Conservation (phyloP, 208 protist species). For the Phytomonas sp. region DNA sequence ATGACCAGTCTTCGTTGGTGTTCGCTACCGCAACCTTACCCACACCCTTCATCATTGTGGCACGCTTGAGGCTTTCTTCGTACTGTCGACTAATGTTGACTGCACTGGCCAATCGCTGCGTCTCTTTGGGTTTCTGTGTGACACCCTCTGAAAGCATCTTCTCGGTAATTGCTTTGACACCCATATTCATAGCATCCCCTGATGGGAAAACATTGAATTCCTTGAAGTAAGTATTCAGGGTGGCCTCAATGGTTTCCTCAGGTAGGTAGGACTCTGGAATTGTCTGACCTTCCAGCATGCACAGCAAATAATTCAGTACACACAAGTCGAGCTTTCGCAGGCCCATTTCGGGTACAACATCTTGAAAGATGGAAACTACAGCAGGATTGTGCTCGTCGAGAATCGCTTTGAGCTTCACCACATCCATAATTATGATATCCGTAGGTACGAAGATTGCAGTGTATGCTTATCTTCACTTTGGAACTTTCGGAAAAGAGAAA, state of each 20-base stretch:
- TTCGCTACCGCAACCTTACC: constrained; percentile 75
- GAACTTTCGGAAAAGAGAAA: too few species aligned
- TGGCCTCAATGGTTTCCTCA: constrained; percentile 64
- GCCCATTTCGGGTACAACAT: constrained; percentile 54
- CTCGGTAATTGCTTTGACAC: constrained; percentile 31
- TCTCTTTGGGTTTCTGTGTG: constrained; percentile 61
- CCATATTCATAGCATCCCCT: constrained; percentile 27
- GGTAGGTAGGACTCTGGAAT: constrained; percentile 69
- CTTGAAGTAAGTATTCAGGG: constrained; percentile 62
- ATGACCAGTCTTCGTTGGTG: constrained; percentile 87
- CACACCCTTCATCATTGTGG: constrained; percentile 75
- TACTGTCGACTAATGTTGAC: constrained; percentile 85
- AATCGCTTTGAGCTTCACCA: constrained; percentile 41
- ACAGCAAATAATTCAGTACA: constrained; percentile 75
- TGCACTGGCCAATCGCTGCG: constrained; percentile 57
- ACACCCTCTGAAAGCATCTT: constrained; percentile 54
- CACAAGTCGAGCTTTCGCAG: constrained; percentile 67
- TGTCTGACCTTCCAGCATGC: constrained; percentile 84
- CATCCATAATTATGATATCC: constrained; percentile 30
- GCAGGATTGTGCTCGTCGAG: constrained; percentile 41
- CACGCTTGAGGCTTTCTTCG: constrained; percentile 79
- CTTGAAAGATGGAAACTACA: constrained; percentile 58
- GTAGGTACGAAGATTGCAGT: too few species aligned
- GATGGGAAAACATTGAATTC: constrained; percentile 64
- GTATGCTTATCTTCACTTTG: neutral